phyloP scores from a whole-genome alignment of 176 grass and related monocot species.

The Saccharum officinarum region DNA sequence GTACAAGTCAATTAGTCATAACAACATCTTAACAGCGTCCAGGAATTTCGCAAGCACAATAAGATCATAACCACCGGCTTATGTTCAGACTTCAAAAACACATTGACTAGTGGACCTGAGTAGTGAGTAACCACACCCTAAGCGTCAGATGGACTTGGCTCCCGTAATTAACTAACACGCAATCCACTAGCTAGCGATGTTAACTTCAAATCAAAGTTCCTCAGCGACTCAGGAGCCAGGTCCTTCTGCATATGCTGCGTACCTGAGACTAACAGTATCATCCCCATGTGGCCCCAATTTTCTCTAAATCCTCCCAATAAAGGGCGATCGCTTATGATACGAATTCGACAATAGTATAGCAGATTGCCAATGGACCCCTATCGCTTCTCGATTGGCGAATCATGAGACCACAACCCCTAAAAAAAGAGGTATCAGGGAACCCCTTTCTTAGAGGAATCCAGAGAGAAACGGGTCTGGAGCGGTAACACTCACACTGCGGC shows the following conservation, averaged over 20 bases:
- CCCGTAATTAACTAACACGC: neutral
- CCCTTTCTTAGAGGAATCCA: neutral
- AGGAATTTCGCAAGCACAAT: neutral
- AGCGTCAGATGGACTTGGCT: no score
- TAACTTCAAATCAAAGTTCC: neutral
- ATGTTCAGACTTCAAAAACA: neutral
- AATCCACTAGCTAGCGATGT: neutral
- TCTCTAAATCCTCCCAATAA: no score
- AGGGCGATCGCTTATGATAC: neutral
- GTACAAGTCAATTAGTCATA: neutral
- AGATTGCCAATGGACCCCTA: no score
- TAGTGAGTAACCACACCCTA: neutral
- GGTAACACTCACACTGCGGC: constrained; percentile 60
- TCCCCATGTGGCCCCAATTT: neutral
- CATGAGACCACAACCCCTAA: neutral
- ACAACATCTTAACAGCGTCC: neutral
- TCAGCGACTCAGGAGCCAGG: neutral
- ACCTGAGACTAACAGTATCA: neutral
- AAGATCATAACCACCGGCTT: neutral
- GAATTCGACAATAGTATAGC: neutral
- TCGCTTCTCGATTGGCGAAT: neutral
- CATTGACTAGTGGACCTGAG: neutral
- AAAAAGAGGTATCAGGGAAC: constrained; percentile 10
- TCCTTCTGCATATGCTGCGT: neutral
- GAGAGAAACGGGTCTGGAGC: neutral